Evolutionary conservation across 2,329 filamentous ascomycete species (phyloP), one percentile per base, ranked within the genome.

Genomic region (Microcyclosporella mali): DNA sequence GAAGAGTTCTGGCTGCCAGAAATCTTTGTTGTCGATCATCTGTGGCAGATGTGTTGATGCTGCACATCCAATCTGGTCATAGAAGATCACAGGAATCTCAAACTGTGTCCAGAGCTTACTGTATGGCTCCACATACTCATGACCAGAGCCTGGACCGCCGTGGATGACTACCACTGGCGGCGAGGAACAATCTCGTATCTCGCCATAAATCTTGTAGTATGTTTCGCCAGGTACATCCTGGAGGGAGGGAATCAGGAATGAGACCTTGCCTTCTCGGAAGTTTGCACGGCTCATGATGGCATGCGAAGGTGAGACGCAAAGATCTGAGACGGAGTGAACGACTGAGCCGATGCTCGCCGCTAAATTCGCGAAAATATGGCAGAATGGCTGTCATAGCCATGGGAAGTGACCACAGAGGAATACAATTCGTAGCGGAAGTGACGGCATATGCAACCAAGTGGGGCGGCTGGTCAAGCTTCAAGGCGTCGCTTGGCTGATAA

Each of bases 21-120:
- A 74, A 0, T 35, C 32, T 3, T 64, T 60, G 39, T 71, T 63
- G 3, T 66, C 64, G 4, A 50, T 48, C 37, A 67, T 70, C 16
- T 70, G 66, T 0, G 51, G 64, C 2, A 74, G 59, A 42, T 69
- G 71, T 0, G 72, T 74, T 1, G 67, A 72, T 11, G 45, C 49
- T 4, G 69, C 71, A 46, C 64, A 66, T 14, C 72, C 71, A 35
- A 74, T 60, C 47, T 75, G 71, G 52, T 75, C 72, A 53, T 74
- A 75, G 52, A 73, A 66, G 21, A 75, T 54, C 2, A 74, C 54
- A 0, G 72, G 67, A 6, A 64, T 61, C 18, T 52, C 46, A 45
- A 60, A 36, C 55, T 27, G 18, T 4, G 9, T 19, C 17, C 15
- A 16, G 12, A 43, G 18, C 27, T 28, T 11, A 8, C 12, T 30